Percentiles rank a stretch among this genome's conserved stretches.
These are phyloP conservation scores for Verruconis gallopava DNA, from an alignment of 2,329 filamentous ascomycete genomes.

Conservation along the genomic window DNA sequence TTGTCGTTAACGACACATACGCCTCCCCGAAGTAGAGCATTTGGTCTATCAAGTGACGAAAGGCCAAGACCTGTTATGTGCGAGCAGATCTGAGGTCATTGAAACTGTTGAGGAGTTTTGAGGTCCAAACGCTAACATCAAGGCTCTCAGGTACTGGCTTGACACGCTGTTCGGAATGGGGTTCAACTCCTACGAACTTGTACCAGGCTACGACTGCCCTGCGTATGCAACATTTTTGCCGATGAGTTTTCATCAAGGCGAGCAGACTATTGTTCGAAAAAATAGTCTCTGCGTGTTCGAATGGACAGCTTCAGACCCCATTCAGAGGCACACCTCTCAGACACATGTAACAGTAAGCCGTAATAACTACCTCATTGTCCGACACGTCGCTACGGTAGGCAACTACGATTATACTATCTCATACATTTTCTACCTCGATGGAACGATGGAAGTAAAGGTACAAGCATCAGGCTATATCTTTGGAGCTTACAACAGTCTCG, in stretches of 20 bases:
- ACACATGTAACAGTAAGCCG: constrained; percentile 20
- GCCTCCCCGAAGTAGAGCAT: too few relatives aligned
- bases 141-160: too few relatives aligned
- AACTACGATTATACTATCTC: constrained; percentile 38
- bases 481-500: constrained; percentile 15
- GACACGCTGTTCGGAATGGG: constrained; percentile 29
- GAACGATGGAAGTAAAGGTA: constrained; percentile 26
- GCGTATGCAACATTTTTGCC: constrained; percentile 26
- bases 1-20: too few relatives aligned
- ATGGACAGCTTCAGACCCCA: constrained; percentile 21
- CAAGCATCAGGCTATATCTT: constrained; percentile 28
- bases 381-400: constrained; percentile 37
- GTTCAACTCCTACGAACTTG: constrained; percentile 23
- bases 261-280: constrained; percentile 19
- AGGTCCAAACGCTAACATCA: too few relatives aligned
- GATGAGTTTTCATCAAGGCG: constrained; percentile 19
- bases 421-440: constrained; percentile 37
- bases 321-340: constrained; percentile 20
- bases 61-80: too few relatives aligned
- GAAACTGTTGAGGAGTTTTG: too few relatives aligned
- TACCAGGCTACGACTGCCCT: constrained; percentile 33
- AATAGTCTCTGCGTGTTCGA: constrained; percentile 30
- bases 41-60: too few relatives aligned
- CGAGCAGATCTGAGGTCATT: too few relatives aligned
- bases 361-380: constrained; percentile 29